These are phyloP conservation scores for Rickenella mellea DNA, from an alignment of 768 basidiomycete species.

Conservation along the genomic window DNA sequence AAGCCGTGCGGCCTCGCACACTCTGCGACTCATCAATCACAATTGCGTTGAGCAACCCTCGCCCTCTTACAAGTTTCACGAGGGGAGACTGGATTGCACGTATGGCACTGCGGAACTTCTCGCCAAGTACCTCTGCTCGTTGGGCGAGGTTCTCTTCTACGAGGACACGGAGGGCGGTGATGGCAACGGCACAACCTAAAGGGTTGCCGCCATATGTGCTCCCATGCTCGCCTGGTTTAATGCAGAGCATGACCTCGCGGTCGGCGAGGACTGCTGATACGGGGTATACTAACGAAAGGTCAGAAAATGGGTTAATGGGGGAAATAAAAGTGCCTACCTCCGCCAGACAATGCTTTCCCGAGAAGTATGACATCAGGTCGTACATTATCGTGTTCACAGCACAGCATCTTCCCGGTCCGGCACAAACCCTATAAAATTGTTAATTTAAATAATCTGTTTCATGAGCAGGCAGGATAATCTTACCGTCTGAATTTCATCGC, in stretches of 20 bases:
- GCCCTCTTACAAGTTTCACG: conserved; percentile 72
- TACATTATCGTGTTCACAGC: conserved; percentile 78
- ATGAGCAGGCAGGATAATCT: conserved; percentile 10
- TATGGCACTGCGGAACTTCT: conserved; percentile 65
- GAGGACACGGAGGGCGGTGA: conserved; percentile 87
- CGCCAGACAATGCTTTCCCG: conserved; percentile 95
- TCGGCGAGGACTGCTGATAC: conserved; percentile 92
- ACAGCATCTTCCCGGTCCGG: conserved; percentile 90
- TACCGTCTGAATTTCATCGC: conserved; percentile 97
- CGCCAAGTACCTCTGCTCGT: conserved; percentile 73
- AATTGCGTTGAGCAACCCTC: conserved; percentile 86
- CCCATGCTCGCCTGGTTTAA: conserved; percentile 91
- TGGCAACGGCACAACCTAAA: conserved; percentile 91
- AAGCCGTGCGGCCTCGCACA: conserved; percentile 72
- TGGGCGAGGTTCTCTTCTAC: conserved; percentile 75
- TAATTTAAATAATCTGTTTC: not conserved
- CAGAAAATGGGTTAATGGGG: not conserved
- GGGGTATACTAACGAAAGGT: conserved; percentile 62
- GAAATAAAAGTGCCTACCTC: conserved; percentile 44
- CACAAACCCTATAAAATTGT: conserved; percentile 57
- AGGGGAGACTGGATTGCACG: conserved; percentile 56
- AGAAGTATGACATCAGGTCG: conserved; percentile 88
- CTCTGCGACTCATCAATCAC: conserved; percentile 84
- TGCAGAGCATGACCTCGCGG: conserved; percentile 88
- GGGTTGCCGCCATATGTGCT: conserved; percentile 97